Base-by-base conservation (phyloP, 1,284 basidiomycete genomes). In the Microbotryum saponariae region DNA sequence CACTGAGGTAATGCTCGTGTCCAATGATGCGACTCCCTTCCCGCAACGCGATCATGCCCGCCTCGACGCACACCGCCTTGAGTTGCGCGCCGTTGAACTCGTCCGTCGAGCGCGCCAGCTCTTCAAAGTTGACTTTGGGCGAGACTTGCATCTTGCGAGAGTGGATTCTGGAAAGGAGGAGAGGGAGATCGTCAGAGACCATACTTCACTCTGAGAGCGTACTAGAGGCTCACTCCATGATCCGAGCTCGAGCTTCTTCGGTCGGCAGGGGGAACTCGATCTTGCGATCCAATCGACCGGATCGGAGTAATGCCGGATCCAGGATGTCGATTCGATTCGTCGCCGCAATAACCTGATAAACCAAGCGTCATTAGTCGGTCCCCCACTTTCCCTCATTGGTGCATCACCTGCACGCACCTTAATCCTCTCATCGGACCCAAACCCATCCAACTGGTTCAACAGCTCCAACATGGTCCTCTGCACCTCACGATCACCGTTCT, bases 241-340 rank as follows among this genome's bases (percentile, higher is more conserved):
- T 88, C 27, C 82, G 80, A 23, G 85, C 86, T 29, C 86, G 80
- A 1, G 85, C 85, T 51, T 83, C 81, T 76, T 88, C 86, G 71
- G 84, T 86, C 6, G 86, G 86, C 51, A 89, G 77, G 1, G 86
- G 86, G 79, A 89, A 89, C 73, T 89, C 86, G 70, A 89, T 88
- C 78, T 89, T 89, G 63, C 86, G 77, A 74, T 89, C 86, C 56
- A 89, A 77, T 70, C 86, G 82, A 57, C 86, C 86, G 18, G 85
- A 87, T 62, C 86, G 82, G 25, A 89, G 81, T 12, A 89, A 77
- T 0, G 86, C 86, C 3, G 86, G 86, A 73, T 89, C 86, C 51
- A 99, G 86, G 64, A 97, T 97, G 77, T 99, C 94, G 72, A 98
- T 99, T 75, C 94, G 85, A 78, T 98, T 98, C 37, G 94, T 98